Base-by-base conservation (phyloP, 2,329 filamentous ascomycete genomes). In the Dendryphion nanum region DNA sequence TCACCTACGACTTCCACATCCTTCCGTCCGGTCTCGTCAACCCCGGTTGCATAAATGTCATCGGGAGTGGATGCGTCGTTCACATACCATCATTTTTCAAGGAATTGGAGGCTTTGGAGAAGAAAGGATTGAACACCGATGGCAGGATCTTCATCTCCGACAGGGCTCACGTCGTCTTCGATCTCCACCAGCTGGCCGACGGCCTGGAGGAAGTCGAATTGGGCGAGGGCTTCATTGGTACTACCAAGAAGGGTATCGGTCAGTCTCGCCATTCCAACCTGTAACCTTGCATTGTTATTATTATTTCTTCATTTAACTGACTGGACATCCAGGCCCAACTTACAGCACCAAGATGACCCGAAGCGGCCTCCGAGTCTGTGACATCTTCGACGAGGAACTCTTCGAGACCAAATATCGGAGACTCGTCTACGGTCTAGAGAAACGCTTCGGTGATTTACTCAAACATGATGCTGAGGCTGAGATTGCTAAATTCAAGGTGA, bases 391-490 rank as follows among this genome's bases (percentile, higher is more conserved):
- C 58, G 74, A 79, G 59, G 70, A 76, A 28, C 59, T 74, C 6
- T 88, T 89, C 50, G 84, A 87, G 66, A 57, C 65, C 28, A 85
- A 85, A 63, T 67, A 89, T 30, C 74, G 82, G 28, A 67, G 71
- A 17, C 67, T 89, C 33, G 82, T 77, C 6, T 51, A 65, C 5
- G 80, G 78, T n/a, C 85, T 77, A 67, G 75, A 80, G 69, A 82
- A 83, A 68, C 73, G 83, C 35, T 89, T 81, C 52, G 84, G 85
- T 6, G 78, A 84, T 48, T 65, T 86, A 18, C 66, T 85, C 38
- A 60, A 79, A 59, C 83, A 83, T 55, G 81, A 89, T 45, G 74
- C 83, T 5, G 83, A 89, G 50, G 80, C 81, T 21, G 85, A 89
- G 68, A 76, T 89, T 47, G 63, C 61, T 14, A 70, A 72, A 28